Conservation (phyloP, 2,329 filamentous ascomycete genomes). For the Cladosporium sphaerospermum region DNA sequence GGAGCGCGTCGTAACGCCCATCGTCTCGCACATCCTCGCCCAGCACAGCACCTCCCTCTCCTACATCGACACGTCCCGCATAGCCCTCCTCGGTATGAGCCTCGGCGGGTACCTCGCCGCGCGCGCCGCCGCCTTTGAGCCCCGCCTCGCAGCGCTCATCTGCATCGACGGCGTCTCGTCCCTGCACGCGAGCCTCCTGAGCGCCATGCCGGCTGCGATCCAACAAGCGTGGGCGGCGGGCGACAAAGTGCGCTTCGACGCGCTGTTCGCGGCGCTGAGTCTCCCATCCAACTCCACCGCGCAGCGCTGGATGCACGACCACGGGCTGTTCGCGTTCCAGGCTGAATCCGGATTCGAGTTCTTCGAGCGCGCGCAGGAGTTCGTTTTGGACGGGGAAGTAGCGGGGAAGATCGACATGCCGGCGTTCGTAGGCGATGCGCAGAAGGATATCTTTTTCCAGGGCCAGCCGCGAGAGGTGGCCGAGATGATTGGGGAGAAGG, state of each 20-base stretch:
- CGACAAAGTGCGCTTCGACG: conserved; percentile 5
- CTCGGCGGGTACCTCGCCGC: conserved; percentile 31
- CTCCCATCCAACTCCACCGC: not conserved
- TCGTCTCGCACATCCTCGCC: conserved; percentile 27
- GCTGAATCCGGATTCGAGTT: conserved; percentile 6
- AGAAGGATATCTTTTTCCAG: conserved; percentile 24
- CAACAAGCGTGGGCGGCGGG: conserved; percentile 1
- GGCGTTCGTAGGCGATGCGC: conserved; percentile 23
- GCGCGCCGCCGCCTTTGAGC: conserved; percentile 27
- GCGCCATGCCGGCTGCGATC: not conserved
- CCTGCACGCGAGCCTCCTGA: not conserved
- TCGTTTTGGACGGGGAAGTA: conserved; percentile 12
- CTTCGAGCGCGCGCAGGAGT: conserved; percentile 10
- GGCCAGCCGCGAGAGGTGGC: conserved; percentile 23
- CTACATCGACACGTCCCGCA: conserved; percentile 21
- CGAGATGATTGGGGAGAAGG: conserved; percentile 18
- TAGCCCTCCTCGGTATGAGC: conserved; percentile 26
- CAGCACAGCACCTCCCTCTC: conserved; percentile 3
- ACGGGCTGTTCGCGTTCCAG: conserved; percentile 16
- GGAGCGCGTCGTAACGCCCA: conserved; percentile 27
- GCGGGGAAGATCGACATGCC: conserved; percentile 22
- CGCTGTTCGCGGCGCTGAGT: not conserved
- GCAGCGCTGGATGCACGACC: conserved; percentile 14
- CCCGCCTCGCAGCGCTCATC: conserved; percentile 24
- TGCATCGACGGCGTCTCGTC: conserved; percentile 18